phyloP scores from a whole-genome alignment of 2,329 filamentous ascomycete genomes.

The Sporothrix phasma region DNA sequence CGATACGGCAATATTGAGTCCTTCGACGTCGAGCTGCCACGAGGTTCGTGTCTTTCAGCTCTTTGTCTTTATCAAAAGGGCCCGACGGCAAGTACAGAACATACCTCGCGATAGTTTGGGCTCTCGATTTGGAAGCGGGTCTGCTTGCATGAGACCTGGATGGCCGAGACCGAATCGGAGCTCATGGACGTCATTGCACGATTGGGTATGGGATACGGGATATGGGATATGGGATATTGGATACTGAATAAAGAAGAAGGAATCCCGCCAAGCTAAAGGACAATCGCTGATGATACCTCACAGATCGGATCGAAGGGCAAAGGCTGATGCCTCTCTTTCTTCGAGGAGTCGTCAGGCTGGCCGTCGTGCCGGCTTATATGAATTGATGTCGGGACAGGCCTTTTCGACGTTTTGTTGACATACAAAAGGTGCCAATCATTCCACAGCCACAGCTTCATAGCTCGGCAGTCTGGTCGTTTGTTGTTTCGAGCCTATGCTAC shows the following conservation, averaged over 20 bases:
- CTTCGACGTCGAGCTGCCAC: conserved; percentile 58
- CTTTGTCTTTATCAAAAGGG: not conserved
- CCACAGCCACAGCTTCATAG: not conserved
- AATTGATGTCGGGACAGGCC: not conserved
- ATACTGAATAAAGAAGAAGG: not conserved
- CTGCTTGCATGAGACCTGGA: conserved; percentile 56
- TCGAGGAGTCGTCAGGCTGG: not conserved
- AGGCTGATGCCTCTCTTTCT: not conserved
- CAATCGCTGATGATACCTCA: too few species aligned
- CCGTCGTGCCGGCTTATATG: not conserved
- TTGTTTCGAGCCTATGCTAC: not conserved
- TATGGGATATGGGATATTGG: not conserved
- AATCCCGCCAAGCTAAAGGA: too few species aligned
- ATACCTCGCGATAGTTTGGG: conserved; percentile 47
- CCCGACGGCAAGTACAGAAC: fast-evolving
- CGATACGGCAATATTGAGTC: conserved; percentile 58
- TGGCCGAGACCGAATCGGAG: conserved; percentile 40
- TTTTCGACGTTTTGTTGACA: not conserved
- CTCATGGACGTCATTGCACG: conserved; percentile 27
- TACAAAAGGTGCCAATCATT: not conserved
- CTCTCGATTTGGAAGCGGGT: conserved; percentile 53
- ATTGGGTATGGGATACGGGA: not conserved
- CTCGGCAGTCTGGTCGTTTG: not conserved
- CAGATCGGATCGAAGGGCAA: not conserved
- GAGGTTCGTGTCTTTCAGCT: not conserved